Evolutionary conservation across 2,329 filamentous ascomycete species (phyloP), one percentile per base, ranked within the genome.

Genomic region (Monosporascus ibericus): DNA sequence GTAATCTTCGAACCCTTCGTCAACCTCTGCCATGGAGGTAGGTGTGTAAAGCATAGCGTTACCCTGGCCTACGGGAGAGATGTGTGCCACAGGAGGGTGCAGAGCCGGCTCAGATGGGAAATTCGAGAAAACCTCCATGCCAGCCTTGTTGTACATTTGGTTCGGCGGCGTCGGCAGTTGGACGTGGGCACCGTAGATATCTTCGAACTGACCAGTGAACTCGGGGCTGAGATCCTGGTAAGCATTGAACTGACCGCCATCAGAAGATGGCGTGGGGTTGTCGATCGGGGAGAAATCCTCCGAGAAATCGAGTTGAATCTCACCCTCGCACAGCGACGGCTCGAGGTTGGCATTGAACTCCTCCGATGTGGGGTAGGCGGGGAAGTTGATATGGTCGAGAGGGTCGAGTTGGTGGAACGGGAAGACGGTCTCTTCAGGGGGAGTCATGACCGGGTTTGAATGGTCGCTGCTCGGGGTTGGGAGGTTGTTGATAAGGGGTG

Each of bases 41-140:
- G 87, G 84, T 9, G 86, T 87, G 69, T 78, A 87, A 34, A 90
- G 77, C 72, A 88, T 87, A 1, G 83, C 73, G 54, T 86, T 84
- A 37, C 80, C 78, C 61, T 89, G 86, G 5, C 84, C 87, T 50
- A 77, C 76, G 8, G 86, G 86, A 3, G 87, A 90, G 55, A 90
- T 79, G 55, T 88, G 85, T 25, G 76, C 70, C 34, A 71, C 67
- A 34, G 61, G 60, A 53, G 63, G 65, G n/a, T 70, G 69, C 34
- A 70, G 71, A 61, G 68, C 72, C 40, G 75, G 60, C 15, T 75
- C 70, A 6, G 68, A 61, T 5, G 63, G 59, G 51, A 69, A 73
- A 53, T 71, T 68, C 36, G 70, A 68, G 48, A 78, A 75, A 30
- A 72, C 68, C 48, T 74, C 70, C 3, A 67, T 61, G 55, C 76